Base-by-base conservation (phyloP, 192 early-diverging fungal species). In the Powellomyces hirtus region DNA sequence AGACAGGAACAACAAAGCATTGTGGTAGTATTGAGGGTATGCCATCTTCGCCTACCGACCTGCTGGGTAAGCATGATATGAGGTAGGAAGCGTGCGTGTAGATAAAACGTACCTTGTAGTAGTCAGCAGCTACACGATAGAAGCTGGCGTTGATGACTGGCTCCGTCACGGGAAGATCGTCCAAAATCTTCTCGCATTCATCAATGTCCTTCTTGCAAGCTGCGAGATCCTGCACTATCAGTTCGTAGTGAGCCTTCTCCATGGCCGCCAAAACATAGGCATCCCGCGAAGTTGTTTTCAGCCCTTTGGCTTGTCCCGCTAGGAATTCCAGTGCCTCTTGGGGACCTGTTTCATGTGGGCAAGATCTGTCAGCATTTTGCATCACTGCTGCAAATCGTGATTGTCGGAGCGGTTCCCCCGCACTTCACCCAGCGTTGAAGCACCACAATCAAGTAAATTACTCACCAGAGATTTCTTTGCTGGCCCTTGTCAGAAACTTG, bases 81-180 rank as follows among this genome's bases (percentile, higher is more conserved):
- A n/a, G n/a, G n/a, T n/a, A n/a, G n/a, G n/a, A n/a, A n/a, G n/a
- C n/a, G n/a, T n/a, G n/a, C n/a, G n/a, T n/a, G n/a, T n/a, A n/a
- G n/a, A n/a, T n/a, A n/a, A n/a, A n/a, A n/a, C n/a, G n/a, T 10
- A 90, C 85, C 87, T 99, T 99, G 81, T 95, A 94, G 78, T 91
- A 99, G 59, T 98, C 95, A 3, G 97, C 94, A 59, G 90, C 83
- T 27, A 99, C 94, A 36, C 94, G 89, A 74, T 98, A 98, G 71
- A 92, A 98, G 70, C 87, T 90, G 16, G 95, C 94, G 63, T 96
- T 89, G 73, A 99, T 94, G 10, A 90, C 87, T 22, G 75, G 72
- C 31, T 97, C 95, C 10, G 91, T 89, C 1, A 79, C 83, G 37
- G 89, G 84, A 59, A 93, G 83, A 8, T 65, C 38, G 52, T 92